A percentile compares a stretch with the other conserved stretches of the same genome.
These are phyloP conservation scores for Pochonia chlamydosporia DNA, from an alignment of 2,329 filamentous ascomycete species.

Conservation along the genomic window DNA sequence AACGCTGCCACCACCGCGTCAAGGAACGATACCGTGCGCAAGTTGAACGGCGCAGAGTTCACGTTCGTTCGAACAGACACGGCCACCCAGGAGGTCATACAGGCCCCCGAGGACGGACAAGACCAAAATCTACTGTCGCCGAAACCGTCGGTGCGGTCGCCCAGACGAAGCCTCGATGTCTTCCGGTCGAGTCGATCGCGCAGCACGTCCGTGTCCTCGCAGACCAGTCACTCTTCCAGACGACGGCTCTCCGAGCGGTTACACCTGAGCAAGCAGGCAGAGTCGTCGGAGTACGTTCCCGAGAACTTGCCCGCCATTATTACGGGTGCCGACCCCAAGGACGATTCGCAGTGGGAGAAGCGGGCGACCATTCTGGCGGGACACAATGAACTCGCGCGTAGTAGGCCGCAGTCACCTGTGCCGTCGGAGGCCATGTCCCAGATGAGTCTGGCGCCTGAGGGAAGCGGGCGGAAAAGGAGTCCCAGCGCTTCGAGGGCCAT, in stretches of 20 bases:
- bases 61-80: slow-evolving; percentile 84
- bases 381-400: slow-evolving; percentile 46
- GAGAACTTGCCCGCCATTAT: slow-evolving; percentile 71
- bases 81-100: slow-evolving; percentile 69
- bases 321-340: slow-evolving; percentile 35
- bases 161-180: slow-evolving; percentile 40
- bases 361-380: slow-evolving; percentile 83
- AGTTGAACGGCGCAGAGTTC: slow-evolving; percentile 56
- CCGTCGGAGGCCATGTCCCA: slow-evolving; percentile 21
- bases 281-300: slow-evolving; percentile 69
- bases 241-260: slow-evolving; percentile 64
- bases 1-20: slow-evolving; percentile 23
- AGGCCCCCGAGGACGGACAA: slow-evolving; percentile 48
- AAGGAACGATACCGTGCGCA: slow-evolving; percentile 30
- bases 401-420: slow-evolving; percentile 33
- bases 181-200: slow-evolving; percentile 40
- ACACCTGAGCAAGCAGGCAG: slow-evolving; percentile 53
- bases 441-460: slow-evolving; percentile 18
- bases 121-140: slow-evolving; percentile 25
- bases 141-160: slow-evolving; percentile 19
- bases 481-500: slow-evolving; percentile 41
- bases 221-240: slow-evolving; percentile 30
- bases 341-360: slow-evolving; percentile 83
- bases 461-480: background rate
- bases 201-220: slow-evolving; percentile 40